Evolutionary conservation across 2,329 filamentous ascomycete genomes (phyloP), one percentile per base, ranked within the genome.

Genomic region (Microdochium bolleyi): DNA sequence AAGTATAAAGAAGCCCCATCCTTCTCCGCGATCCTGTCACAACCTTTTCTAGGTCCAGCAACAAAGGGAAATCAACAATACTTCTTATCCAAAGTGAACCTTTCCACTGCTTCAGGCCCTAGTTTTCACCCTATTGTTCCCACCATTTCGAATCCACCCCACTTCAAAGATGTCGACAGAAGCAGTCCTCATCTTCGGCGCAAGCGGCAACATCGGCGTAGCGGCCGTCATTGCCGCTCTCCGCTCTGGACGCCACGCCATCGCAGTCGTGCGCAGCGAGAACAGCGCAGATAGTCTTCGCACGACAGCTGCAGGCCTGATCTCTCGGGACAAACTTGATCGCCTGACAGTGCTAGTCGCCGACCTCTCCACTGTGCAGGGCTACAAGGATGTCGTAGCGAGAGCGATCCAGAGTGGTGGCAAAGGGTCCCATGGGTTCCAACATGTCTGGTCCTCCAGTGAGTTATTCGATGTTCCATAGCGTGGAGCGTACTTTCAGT

Each of bases 181-280:
- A 41, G 37, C 7, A 41, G 63, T 73, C 51, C 62, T 73, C 21
- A 58, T 73, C 38, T 60, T 72, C 48, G 70, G 68, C 34, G 62
- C 69, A 1, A 70, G 68, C 9, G 69, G 69, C 19, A 70, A 72
- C 55, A 69, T 72, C 49, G 69, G 70, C 55, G 55, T 66, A 5
- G 57, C 68, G 3, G 67, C 64, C 37, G 55, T 69, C 27, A 63
- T 57, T 1, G 66, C 55, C 7, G 63, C 67, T 2, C 52, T 70
- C 24, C 56, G 54, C 9, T 60, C 62, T 8, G 55, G 56, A 13
- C 63, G 63, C 41, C 57, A 64, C 2, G 69, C 71, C 16, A 55
- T 72, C 5, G 69, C 70, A 14, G 56, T 73, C 21, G 67, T 70
- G 2, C 64, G 70, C 21, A 71, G 64, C 55, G 58, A 68, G 48